Percentiles rank a stretch among this genome's conserved stretches.
Evolutionary conservation across 2,329 filamentous ascomycete genomes (phyloP).

Genomic region (Aspergillus chevalieri): DNA sequence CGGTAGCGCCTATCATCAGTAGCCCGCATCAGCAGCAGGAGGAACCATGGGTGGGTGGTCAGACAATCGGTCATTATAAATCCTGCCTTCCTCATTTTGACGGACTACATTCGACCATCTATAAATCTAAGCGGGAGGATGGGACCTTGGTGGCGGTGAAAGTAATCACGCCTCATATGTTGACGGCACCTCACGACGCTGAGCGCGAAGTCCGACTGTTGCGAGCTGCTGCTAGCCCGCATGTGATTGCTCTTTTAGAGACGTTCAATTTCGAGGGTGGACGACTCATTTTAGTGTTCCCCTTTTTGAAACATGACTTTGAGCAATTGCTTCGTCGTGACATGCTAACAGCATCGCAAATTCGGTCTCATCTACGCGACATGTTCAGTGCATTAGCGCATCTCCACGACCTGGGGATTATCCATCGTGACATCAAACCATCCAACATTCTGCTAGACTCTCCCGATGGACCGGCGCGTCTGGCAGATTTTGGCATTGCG

Average conservation of each 20-base stretch:
- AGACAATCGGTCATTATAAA: conserved; percentile 50
- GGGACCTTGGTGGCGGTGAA: conserved; percentile 65
- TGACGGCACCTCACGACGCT: conserved; percentile 76
- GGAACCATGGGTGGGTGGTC: conserved; percentile 24
- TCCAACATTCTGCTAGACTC: conserved; percentile 74
- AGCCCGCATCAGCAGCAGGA: conserved; percentile 18
- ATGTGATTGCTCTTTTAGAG: conserved; percentile 63
- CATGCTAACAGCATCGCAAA: conserved; percentile 36
- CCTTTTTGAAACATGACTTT: conserved; percentile 71
- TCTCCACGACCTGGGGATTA: conserved; percentile 68
- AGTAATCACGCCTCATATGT: conserved; percentile 67
- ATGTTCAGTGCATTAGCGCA: conserved; percentile 65
- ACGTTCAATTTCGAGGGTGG: conserved; percentile 65
- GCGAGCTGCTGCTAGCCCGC: conserved; percentile 50
- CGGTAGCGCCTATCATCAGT: conserved; percentile 18
- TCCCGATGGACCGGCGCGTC: conserved; percentile 62
- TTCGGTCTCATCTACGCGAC: conserved; percentile 53
- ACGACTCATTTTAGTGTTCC: conserved; percentile 73
- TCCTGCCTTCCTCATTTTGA: conserved; percentile 53
- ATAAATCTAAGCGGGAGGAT: conserved; percentile 53
- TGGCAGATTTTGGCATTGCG: conserved; percentile 89
- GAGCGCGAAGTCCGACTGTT: conserved; percentile 73
- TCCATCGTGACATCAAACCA: conserved; percentile 92
- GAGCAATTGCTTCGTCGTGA: conserved; percentile 55
- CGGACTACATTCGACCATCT: conserved; percentile 79